Evolutionary conservation across 2,329 filamentous ascomycete species (phyloP).

Genomic region (Alternaria sp.): DNA sequence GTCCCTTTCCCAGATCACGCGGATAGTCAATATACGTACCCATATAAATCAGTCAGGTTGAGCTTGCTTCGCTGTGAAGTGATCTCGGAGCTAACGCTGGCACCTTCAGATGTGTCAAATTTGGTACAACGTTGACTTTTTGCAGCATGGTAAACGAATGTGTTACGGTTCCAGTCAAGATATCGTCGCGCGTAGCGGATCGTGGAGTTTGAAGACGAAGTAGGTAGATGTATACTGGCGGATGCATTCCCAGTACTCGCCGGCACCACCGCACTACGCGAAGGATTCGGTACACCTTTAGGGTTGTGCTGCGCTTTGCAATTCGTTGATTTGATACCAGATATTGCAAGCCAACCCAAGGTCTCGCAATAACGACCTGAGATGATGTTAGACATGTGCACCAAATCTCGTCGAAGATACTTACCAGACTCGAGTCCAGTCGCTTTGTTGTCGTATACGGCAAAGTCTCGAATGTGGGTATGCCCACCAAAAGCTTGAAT

Average conservation of each 20-base stretch:
- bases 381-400: conserved; percentile 4
- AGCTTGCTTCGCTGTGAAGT: conserved; percentile 61
- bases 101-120: conserved; percentile 62
- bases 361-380: conserved; percentile 71
- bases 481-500: conserved; percentile 73
- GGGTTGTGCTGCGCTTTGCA: conserved; percentile 54
- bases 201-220: conserved; percentile 45
- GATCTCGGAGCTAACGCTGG: conserved; percentile 60
- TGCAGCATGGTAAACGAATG: conserved; percentile 69
- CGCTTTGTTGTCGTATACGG: conserved; percentile 68
- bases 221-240: conserved; percentile 45
- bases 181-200: conserved; percentile 67
- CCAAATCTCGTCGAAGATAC: background rate
- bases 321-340: conserved; percentile 62
- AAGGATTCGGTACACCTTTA: conserved; percentile 56
- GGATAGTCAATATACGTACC: conserved; percentile 32
- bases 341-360: conserved; percentile 71
- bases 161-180: conserved; percentile 73
- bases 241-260: conserved; percentile 41
- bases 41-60: conserved; percentile 65
- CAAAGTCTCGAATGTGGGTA: conserved; percentile 70
- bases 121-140: conserved; percentile 55
- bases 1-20: background rate
- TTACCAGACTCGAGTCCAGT: conserved; percentile 67
- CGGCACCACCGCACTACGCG: conserved; percentile 43